These are phyloP conservation scores for Xylariales sp. DNA, from an alignment of 2,329 filamentous ascomycete genomes.

Conservation along the genomic window DNA sequence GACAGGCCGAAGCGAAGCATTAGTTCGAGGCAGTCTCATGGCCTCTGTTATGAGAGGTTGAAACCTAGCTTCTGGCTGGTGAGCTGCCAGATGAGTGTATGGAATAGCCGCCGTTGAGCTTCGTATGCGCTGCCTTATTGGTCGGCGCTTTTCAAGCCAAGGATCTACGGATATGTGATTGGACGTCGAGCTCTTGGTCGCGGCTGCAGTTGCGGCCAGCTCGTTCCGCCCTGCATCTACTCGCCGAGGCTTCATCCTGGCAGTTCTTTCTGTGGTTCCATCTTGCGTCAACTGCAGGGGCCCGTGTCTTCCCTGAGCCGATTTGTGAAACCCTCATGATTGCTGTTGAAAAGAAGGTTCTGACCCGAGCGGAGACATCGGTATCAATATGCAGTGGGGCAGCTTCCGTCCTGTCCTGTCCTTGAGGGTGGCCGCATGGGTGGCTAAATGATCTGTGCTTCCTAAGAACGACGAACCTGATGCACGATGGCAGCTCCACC, in stretches of 20 bases:
- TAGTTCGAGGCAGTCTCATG: conserved; percentile 14
- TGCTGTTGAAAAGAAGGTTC: no score
- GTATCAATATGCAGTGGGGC: no score
- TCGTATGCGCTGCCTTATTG: conserved; percentile 17
- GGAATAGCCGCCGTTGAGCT: conserved; percentile 25
- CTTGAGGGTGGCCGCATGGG: no score
- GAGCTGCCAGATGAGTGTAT: conserved; percentile 22
- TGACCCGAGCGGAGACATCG: no score
- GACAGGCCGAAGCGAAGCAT: conserved; percentile 12
- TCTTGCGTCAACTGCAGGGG: neutral
- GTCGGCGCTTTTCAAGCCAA: conserved; percentile 15
- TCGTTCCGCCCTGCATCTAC: conserved; percentile 3
- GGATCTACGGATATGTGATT: conserved; percentile 17
- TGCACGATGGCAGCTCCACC: no score
- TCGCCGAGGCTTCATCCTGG: neutral
- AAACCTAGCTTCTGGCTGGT: conserved; percentile 22
- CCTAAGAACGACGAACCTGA: no score
- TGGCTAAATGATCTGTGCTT: no score
- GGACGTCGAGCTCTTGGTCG: conserved; percentile 22
- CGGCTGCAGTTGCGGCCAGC: conserved; percentile 21
- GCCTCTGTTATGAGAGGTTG: conserved; percentile 22
- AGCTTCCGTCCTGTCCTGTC: no score
- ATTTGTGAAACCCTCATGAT: no score
- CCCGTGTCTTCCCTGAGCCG: neutral
- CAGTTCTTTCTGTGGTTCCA: neutral